Conservation (phyloP, 345 rosid species). For the Moringa oleifera region DNA sequence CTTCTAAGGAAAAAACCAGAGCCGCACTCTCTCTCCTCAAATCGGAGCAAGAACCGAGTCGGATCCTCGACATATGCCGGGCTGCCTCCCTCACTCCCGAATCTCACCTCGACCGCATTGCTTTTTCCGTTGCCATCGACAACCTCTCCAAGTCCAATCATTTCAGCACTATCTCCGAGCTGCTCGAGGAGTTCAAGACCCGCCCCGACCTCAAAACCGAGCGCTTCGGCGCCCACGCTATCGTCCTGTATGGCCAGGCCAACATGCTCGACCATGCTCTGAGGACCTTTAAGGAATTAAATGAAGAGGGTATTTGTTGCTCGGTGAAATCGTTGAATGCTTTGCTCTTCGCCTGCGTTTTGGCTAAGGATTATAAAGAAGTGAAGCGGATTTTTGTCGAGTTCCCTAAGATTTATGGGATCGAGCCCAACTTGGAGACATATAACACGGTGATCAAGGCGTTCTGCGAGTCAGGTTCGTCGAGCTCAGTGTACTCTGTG, state of each 20-base stretch:
- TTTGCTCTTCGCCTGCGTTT: slow-evolving; percentile 50
- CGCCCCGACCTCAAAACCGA: slow-evolving; percentile 64
- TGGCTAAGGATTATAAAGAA: slow-evolving; percentile 55
- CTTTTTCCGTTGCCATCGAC: slow-evolving; percentile 64
- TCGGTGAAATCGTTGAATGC: slow-evolving; percentile 63
- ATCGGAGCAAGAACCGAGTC: slow-evolving; percentile 61
- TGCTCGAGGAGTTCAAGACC: slow-evolving; percentile 50
- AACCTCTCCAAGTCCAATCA: slow-evolving; percentile 46
- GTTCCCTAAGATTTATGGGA: slow-evolving; percentile 41
- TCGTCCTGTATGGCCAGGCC: slow-evolving; percentile 75
- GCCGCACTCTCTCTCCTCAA: slow-evolving; percentile 68
- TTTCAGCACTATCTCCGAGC: slow-evolving; percentile 37
- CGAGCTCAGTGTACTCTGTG: slow-evolving; percentile 58
- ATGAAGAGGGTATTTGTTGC: slow-evolving; percentile 31
- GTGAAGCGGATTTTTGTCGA: slow-evolving; percentile 59
- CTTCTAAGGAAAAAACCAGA: slow-evolving; percentile 51
- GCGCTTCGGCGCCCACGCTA: slow-evolving; percentile 54
- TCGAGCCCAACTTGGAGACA: slow-evolving; percentile 61
- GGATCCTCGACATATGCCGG: slow-evolving; percentile 78
- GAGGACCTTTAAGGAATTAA: slow-evolving; percentile 44
- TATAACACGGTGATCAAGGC: slow-evolving; percentile 58
- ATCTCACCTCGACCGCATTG: slow-evolving; percentile 48
- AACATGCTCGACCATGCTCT: slow-evolving; percentile 63
- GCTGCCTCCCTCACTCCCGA: slow-evolving; percentile 67
- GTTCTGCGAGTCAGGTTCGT: slow-evolving; percentile 57